Evolutionary conservation across 208 protist species (phyloP).

Genomic region (Lotmaria passim): DNA sequence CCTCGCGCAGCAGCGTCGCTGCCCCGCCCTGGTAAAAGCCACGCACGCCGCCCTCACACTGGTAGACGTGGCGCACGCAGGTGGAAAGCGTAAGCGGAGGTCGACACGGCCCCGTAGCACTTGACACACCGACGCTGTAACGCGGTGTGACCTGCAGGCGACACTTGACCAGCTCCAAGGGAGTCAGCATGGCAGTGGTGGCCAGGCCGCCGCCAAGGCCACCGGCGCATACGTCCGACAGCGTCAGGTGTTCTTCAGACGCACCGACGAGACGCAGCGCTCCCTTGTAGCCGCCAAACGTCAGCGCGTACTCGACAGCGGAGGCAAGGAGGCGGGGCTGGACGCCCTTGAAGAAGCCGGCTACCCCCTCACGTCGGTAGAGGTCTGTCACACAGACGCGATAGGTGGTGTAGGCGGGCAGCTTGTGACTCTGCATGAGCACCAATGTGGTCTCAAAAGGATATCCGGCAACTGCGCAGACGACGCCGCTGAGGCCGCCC

Average conservation of each 20-base stretch:
- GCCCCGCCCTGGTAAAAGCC: slow-evolving; percentile 67
- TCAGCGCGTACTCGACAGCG: slow-evolving; percentile 63
- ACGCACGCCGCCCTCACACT: slow-evolving; percentile 32
- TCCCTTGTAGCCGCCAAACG: slow-evolving; percentile 70
- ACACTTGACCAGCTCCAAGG: slow-evolving; percentile 85
- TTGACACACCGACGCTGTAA: neutral
- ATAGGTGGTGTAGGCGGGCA: slow-evolving; percentile 43
- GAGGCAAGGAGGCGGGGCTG: slow-evolving; percentile 57
- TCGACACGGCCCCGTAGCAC: slow-evolving; percentile 18
- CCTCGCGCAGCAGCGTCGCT: slow-evolving; percentile 70
- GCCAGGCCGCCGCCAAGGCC: slow-evolving; percentile 62
- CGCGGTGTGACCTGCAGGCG: slow-evolving; percentile 54
- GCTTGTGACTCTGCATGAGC: slow-evolving; percentile 67
- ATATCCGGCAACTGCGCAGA: slow-evolving; percentile 69
- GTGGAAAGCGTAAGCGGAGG: slow-evolving; percentile 44
- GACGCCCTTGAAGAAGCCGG: slow-evolving; percentile 72
- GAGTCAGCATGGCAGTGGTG: slow-evolving; percentile 56
- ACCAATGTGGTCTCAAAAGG: slow-evolving; percentile 85
- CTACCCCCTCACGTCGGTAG: slow-evolving; percentile 50
- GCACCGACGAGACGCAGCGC: slow-evolving; percentile 45
- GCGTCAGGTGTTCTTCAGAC: slow-evolving; percentile 36
- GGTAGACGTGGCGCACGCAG: slow-evolving; percentile 16
- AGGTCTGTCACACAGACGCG: slow-evolving; percentile 43
- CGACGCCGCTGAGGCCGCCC: slow-evolving; percentile 59
- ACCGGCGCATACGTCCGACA: slow-evolving; percentile 44